Percentiles rank a stretch among this genome's conserved stretches.
Conservation (phyloP, 495 filamentous ascomycete genomes). For the Talaromyces nanjingensis region DNA sequence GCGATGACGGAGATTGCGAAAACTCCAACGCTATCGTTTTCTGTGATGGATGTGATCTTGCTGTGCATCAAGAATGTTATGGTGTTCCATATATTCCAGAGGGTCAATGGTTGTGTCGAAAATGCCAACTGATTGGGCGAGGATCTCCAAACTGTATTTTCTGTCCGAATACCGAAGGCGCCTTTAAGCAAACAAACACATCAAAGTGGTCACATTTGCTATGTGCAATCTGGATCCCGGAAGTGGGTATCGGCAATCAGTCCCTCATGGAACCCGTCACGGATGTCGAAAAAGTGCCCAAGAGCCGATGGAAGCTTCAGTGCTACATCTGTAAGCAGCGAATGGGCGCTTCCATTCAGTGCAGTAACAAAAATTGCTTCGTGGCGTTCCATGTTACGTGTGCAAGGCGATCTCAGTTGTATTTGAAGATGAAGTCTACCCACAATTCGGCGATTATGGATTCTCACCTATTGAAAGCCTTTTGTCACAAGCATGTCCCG, state of each 20-base stretch:
- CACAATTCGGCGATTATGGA: slow-evolving; percentile 76
- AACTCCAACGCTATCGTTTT: slow-evolving; percentile 99
- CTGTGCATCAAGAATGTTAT: slow-evolving; percentile 98
- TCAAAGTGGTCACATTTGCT: slow-evolving; percentile 95
- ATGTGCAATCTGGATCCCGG: slow-evolving; percentile 97
- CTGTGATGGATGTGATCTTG: slow-evolving; percentile 95
- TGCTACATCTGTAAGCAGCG: slow-evolving; percentile 97
- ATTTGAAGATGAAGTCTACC: slow-evolving; percentile 91
- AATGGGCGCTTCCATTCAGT: slow-evolving; percentile 98
- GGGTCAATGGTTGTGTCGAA: slow-evolving; percentile 96
- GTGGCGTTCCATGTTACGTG: slow-evolving; percentile 98
- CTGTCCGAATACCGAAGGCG: slow-evolving; percentile 93
- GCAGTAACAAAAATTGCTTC: slow-evolving; percentile 94
- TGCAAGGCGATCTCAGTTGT: slow-evolving; percentile 78
- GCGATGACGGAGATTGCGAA: slow-evolving; percentile 96
- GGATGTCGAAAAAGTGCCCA: slow-evolving; percentile 95
- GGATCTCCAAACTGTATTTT: slow-evolving; percentile 95
- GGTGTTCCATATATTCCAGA: slow-evolving; percentile 98
- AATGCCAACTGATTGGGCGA: slow-evolving; percentile 90
- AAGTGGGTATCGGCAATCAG: slow-evolving; percentile 90
- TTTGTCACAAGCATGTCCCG: slow-evolving; percentile 94
- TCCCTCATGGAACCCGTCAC: slow-evolving; percentile 98
- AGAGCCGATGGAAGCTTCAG: slow-evolving; percentile 81
- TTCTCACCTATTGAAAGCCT: slow-evolving; percentile 83
- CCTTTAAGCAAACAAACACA: slow-evolving; percentile 95